Evolutionary conservation across 192 early-diverging fungal species (phyloP), one percentile per base, ranked within the genome.

Genomic region (Rhizoclosmatium sp.): DNA sequence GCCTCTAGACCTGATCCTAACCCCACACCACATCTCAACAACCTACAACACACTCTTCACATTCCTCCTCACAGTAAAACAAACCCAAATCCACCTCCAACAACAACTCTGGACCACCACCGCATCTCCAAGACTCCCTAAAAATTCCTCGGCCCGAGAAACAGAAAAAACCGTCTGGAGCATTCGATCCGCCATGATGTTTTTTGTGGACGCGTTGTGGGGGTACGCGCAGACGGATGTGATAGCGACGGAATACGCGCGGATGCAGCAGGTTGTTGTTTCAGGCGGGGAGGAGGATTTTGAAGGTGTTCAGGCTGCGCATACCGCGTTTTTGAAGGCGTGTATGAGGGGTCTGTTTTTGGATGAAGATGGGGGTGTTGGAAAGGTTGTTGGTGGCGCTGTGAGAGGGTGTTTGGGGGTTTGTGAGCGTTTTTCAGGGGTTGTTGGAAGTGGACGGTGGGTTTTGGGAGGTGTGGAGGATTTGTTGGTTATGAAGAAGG

Each of bases 181-280:
- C 9, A 67, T 92, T 60, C 80, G 92, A 59, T 75, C 82, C 3
- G 67, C 80, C 10, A 94, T 94, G 92, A 76, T 89, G 56, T 92
- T 91, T 83, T 92, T 93, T 78, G 80, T 92, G 1, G 91, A 94
- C 77, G 85, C 87, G 60, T 69, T 94, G 41, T 94, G 93, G 92
- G 80, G 81, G 4, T 92, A 93, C 82, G 76, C 92, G 4, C 93
- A 94, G 81, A 82, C 82, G 76, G 81, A 86, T 62, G 76, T 86
- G 12, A 44, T 86, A 1, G 82, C 84, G 58, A 19, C 83, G 10
- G 72, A 73, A 31, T 78, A 69, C 65, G 78, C 80, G 10, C 41
- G 40, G 39, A 51, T 86, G 0, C 21, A 78, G 21, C 7, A 2
- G 47, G 46, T 39, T n/a, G 46, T 68, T 42, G 41, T 48, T 16